Evolutionary conservation across 352 stramenopile genomes (phyloP), one percentile per base, ranked within the genome.

Genomic region (Phytophthora aleatoria): DNA sequence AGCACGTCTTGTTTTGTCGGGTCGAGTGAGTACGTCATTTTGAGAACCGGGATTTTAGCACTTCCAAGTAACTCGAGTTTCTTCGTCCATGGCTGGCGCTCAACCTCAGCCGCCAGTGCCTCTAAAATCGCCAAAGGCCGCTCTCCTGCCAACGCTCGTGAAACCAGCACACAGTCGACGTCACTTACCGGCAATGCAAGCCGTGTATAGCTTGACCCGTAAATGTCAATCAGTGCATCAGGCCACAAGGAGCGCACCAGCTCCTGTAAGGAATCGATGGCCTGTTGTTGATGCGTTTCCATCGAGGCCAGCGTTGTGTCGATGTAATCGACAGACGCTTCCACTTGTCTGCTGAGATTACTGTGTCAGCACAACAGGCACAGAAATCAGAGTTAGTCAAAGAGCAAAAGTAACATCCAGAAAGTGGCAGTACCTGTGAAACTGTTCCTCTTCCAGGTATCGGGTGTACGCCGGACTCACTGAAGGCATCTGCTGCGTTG

Each of bases 1-100:
- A 88, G 71, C 11, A 96, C 76, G 59, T 91, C 76, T 45, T 62
- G 28, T 20, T 77, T 65, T 13, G 68, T 71, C 12, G 58, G 60
- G 4, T 68, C 47, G 13, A 75, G 59, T 41, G 61, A 64, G 49
- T 76, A 92, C 1, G 85, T 81, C 41, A 99, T 89, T 71, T 99
- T 99, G 50, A 99, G 91, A 39, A 99, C 94, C 15, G 97, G 97
- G 36, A 99, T 97, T 61, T 97, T 95, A 33, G 97, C 98, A 51
- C 90, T 83, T 56, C 91, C 87, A 33, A 99, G 95, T 27, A 98
- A 70, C 54, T 99, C 97, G 13, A 99, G 90, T 26, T 86, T 86
- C 54, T 85, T 85, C 5, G 74, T 82, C 85, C 89, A 97, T 1
- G 71, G 30, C 38, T 95, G 87, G 13, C 68, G 71, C 39, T 92